Evolutionary conservation across 192 early-diverging fungal species (phyloP), one percentile per base, ranked within the genome.

Genomic region (Kappamyces sp.): DNA sequence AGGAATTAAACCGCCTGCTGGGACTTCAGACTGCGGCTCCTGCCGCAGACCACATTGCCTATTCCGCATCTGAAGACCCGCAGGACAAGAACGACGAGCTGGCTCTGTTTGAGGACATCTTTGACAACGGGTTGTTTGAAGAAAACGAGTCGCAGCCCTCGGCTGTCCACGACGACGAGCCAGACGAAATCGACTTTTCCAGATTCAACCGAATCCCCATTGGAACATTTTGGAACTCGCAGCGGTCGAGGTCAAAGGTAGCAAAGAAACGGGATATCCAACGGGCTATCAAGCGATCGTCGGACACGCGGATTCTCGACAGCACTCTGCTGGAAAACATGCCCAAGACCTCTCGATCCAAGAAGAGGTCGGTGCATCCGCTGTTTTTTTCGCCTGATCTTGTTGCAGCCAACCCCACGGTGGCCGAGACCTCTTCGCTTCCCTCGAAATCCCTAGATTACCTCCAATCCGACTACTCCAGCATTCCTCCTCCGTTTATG

Each of bases 141-240:
- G 40, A n/a, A 12, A 47, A 59, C 43, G n/a, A 35, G 5, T 9
- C 38, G 35, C 44, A 59, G 3, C 23, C 23, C 23, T 39, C 57
- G n/a, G 3, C 38, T 3, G 35, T 10, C 3, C 9, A 33, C 2
- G 35, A n/a, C 12, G 35, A 40, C 2, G 57, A 59, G 32, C 2
- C 38, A 5, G 57, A 59, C 39, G 31, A n/a, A 23, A 12, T 48
- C n/a, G 43, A 23, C n/a, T 59, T 46, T 47, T 59, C 57, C 35
- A 12, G 57, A 59, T 59, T 59, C 37, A 34, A 33, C n/a, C 46
- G 49, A n/a, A 59, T 59, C 49, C 57, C 57, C 35, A 59, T 59
- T 47, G 57, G 57, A 12, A 59, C 57, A 2, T 59, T 59, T 46
- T 59, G 57, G 57, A 59, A 59, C 34, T 59, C 57, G 9, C 57